These are phyloP conservation scores for Nymphaea colorata DNA, from an alignment of 164 flowering plant species.

Conservation along the genomic window DNA sequence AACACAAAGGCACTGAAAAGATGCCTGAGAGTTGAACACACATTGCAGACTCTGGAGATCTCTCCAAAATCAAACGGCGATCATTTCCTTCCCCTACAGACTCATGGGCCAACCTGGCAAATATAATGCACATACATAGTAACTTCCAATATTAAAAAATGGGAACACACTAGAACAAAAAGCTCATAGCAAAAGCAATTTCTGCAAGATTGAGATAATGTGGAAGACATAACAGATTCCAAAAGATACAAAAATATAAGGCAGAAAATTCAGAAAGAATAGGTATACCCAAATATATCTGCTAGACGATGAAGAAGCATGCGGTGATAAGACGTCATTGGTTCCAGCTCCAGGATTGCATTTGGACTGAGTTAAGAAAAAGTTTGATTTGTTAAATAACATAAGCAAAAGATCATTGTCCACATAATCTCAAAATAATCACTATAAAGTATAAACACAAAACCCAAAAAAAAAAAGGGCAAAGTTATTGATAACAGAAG, in stretches of 20 bases:
- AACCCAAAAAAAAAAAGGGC: too few relatives aligned
- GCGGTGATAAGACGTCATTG: slow-evolving; percentile 77
- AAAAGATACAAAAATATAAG: background rate
- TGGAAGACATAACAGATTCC: background rate
- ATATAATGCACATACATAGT: slow-evolving; percentile 3
- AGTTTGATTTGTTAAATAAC: too few relatives aligned
- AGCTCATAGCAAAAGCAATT: too few relatives aligned
- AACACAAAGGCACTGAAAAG: background rate
- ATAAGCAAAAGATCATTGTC: too few relatives aligned
- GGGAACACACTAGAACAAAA: background rate
- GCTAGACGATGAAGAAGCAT: slow-evolving; percentile 94
- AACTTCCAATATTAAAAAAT: background rate
- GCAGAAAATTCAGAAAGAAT: background rate
- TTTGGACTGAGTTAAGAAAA: slow-evolving; percentile 36
- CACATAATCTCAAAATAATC: too few relatives aligned
- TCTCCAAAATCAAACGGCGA: slow-evolving; percentile 69
- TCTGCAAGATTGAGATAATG: too few relatives aligned
- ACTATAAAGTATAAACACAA: too few relatives aligned
- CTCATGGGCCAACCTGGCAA: slow-evolving; percentile 63
- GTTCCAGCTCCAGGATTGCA: slow-evolving; percentile 65
- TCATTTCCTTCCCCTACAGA: slow-evolving; percentile 95
- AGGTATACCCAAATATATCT: slow-evolving; percentile 77
- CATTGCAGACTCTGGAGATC: slow-evolving; percentile 77
- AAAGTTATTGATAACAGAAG: too few relatives aligned
- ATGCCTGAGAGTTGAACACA: slow-evolving; percentile 18